A percentile compares a stretch with the other conserved stretches of the same genome.
Conservation (phyloP, 768 basidiomycete species). For the Termitomyces sp. region DNA sequence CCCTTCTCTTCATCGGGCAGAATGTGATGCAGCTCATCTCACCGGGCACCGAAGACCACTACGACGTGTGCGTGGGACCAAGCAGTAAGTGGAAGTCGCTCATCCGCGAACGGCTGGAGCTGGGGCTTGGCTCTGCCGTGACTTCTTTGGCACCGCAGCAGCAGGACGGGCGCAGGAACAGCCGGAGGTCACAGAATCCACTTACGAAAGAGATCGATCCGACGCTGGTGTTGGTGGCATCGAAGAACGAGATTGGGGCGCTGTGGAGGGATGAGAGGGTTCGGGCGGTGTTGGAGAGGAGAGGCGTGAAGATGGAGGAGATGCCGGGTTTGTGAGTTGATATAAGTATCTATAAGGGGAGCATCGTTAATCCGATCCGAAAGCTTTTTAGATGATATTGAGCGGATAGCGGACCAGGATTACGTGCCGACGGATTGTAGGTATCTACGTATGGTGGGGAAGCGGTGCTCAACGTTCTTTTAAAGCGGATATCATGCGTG, state of each 20-base stretch:
- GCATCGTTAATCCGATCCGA: neutral
- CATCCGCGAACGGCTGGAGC: constrained; percentile 18
- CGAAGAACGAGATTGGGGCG: constrained; percentile 52
- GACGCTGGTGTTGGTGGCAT: constrained; percentile 43
- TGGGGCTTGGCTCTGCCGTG: neutral
- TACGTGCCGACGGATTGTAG: constrained; percentile 65
- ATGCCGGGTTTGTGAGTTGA: constrained; percentile 62
- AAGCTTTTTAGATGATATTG: constrained; percentile 70
- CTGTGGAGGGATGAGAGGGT: constrained; percentile 60
- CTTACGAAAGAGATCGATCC: constrained; percentile 37
- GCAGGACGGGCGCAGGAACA: neutral
- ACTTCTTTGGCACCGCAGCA: no score
- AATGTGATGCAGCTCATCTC: constrained; percentile 46
- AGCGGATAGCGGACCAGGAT: constrained; percentile 45
- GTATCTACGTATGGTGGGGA: constrained; percentile 12
- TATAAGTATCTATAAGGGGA: neutral
- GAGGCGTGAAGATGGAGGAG: constrained; percentile 49
- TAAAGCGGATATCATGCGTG: constrained; percentile 66
- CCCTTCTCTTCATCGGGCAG: constrained; percentile 52
- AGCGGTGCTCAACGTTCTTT: neutral
- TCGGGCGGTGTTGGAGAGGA: constrained; percentile 42
- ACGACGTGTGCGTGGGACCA: constrained; percentile 47
- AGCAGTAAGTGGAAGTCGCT: constrained; percentile 56
- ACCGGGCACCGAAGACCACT: constrained; percentile 28
- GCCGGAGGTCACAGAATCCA: constrained; percentile 17